These are phyloP conservation scores for Kwoniella bestiolae DNA, from an alignment of 768 basidiomycete species.

Conservation along the genomic window DNA sequence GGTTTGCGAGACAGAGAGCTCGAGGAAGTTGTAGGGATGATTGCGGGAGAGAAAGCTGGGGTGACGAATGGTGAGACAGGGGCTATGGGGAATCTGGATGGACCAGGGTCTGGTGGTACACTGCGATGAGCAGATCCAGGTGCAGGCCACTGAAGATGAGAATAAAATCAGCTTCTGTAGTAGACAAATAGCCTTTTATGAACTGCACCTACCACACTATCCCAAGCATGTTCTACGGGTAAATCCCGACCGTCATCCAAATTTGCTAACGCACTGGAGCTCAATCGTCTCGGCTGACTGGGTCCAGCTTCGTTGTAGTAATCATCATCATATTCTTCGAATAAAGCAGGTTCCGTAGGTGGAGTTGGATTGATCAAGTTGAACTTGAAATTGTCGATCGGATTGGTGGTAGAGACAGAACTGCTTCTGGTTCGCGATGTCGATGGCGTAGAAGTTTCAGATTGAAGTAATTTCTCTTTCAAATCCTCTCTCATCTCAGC, in stretches of 20 bases:
- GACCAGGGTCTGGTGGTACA: conserved; percentile 22
- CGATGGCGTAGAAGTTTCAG: conserved; percentile 15
- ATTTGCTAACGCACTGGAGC: conserved; percentile 12
- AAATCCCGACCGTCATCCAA: conserved; percentile 13
- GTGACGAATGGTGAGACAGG: conserved; percentile 48
- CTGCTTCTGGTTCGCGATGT: conserved; percentile 13
- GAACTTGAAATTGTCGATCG: conserved; percentile 17
- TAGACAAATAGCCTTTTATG: background rate
- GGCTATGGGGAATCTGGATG: conserved; percentile 32
- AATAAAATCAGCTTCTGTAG: conserved; percentile 5
- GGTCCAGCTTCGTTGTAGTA: conserved; percentile 16
- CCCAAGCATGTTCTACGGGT: conserved; percentile 41
- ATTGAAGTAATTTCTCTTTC: conserved; percentile 33
- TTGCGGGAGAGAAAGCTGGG: conserved; percentile 45
- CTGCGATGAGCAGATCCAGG: conserved; percentile 22
- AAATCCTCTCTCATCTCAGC: conserved; percentile 43
- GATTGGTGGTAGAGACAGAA: conserved; percentile 12
- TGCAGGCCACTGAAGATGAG: conserved; percentile 39
- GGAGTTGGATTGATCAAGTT: conserved; percentile 40
- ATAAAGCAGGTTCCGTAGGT: conserved; percentile 26
- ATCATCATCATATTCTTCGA: conserved; percentile 7
- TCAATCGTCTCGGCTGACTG: conserved; percentile 17
- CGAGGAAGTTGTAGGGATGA: conserved; percentile 25
- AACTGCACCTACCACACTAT: conserved; percentile 48
- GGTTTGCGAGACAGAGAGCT: conserved; percentile 26